Conservation (phyloP, 2,329 filamentous ascomycete species). For the Pseudogymnoascus sp. region DNA sequence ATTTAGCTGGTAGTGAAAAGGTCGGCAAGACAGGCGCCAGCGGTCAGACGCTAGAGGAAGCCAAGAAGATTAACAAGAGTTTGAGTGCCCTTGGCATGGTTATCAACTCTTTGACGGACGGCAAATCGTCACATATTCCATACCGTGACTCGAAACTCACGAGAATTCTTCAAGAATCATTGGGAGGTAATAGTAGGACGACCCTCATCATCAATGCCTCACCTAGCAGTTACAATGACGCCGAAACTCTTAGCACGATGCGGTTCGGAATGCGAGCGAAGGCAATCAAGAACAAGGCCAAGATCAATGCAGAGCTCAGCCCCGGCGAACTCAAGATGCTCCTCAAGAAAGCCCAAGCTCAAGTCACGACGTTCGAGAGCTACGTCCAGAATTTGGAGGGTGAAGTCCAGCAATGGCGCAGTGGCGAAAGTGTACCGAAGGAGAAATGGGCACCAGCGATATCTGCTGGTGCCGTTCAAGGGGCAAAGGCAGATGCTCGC, state of each 20-base stretch:
- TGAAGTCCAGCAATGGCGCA: conserved; percentile 81
- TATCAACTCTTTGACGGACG: conserved; percentile 94
- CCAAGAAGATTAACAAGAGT: conserved; percentile 99
- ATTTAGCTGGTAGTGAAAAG: conserved; percentile 97
- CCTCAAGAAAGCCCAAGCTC: conserved; percentile 84
- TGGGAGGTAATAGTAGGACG: conserved; percentile 97
- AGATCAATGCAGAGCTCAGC: conserved; percentile 97
- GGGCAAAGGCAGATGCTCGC: conserved; percentile 41
- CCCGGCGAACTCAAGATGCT: conserved; percentile 89
- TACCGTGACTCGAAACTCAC: conserved; percentile 98
- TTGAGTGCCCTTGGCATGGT: conserved; percentile 97
- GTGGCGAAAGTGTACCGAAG: conserved; percentile 79
- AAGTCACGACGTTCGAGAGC: conserved; percentile 79
- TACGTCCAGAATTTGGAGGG: conserved; percentile 79
- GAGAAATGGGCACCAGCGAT: conserved; percentile 76
- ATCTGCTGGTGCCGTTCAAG: conserved; percentile 44
- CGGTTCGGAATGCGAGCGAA: conserved; percentile 95
- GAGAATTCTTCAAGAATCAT: conserved; percentile 89
- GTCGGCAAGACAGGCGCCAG: conserved; percentile 97
- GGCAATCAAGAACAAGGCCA: conserved; percentile 99
- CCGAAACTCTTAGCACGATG: conserved; percentile 85
- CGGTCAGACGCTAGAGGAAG: conserved; percentile 93
- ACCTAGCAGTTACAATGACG: conserved; percentile 97
- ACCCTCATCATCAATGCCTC: conserved; percentile 98
- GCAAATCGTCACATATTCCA: conserved; percentile 91